phyloP scores from a whole-genome alignment of 768 basidiomycete species.

The Amanita pseudoporphyria region DNA sequence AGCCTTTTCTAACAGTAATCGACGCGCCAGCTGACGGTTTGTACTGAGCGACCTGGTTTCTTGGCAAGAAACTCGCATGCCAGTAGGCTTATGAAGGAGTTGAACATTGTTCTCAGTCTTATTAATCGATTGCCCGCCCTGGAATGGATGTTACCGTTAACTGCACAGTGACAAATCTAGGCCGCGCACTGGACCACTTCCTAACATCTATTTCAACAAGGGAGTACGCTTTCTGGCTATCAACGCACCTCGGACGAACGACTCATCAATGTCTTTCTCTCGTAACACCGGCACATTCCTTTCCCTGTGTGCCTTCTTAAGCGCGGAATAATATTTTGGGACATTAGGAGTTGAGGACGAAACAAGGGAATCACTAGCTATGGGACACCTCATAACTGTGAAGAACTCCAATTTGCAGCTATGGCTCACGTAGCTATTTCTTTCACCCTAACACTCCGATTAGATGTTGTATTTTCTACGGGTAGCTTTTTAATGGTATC shows the following conservation, averaged over 20 bases:
- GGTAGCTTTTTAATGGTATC: constrained; percentile 59
- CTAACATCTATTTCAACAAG: constrained; percentile 24
- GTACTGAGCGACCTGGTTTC: constrained; percentile 76
- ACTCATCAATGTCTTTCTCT: constrained; percentile 80
- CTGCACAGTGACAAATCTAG: background rate
- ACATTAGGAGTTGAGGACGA: constrained; percentile 15
- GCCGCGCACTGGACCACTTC: constrained; percentile 64
- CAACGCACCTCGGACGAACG: constrained; percentile 70
- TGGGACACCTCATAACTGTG: background rate
- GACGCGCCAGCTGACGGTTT: constrained; percentile 73
- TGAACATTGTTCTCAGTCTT: constrained; percentile 92
- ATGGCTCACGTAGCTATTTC: constrained; percentile 19
- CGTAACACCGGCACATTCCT: constrained; percentile 57
- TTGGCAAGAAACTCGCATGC: constrained; percentile 80
- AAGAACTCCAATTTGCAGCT: constrained; percentile 23
- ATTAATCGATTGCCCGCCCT: constrained; percentile 95
- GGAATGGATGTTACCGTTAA: constrained; percentile 10
- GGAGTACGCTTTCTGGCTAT: background rate
- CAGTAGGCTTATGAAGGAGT: constrained; percentile 81
- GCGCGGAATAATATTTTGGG: constrained; percentile 50
- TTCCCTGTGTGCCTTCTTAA: constrained; percentile 59
- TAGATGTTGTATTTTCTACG: constrained; percentile 29
- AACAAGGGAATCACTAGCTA: constrained; percentile 10
- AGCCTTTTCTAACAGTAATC: constrained; percentile 67
- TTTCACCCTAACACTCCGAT: constrained; percentile 25